Conservation (phyloP, 1,139 yeast genomes). For the Starmera stellimalicola region DNA sequence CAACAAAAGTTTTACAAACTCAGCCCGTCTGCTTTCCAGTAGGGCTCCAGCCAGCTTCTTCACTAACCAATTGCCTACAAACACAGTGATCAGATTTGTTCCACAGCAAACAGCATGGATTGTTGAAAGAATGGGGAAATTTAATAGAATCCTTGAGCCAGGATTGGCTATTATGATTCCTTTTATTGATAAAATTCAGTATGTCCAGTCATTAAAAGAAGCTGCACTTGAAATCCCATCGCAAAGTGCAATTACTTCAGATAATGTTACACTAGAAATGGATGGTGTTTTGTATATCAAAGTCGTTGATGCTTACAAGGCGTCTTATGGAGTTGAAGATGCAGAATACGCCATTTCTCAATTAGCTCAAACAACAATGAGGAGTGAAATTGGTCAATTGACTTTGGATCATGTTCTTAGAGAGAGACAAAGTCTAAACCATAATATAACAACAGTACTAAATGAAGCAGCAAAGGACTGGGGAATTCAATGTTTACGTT, state of each 20-base stretch:
- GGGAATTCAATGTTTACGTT: constrained; percentile 81
- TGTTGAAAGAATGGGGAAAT: constrained; percentile 87
- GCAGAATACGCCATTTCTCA: constrained; percentile 80
- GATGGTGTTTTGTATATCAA: constrained; percentile 77
- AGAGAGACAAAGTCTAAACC: constrained; percentile 66
- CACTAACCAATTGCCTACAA: constrained; percentile 63
- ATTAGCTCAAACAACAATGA: constrained; percentile 85
- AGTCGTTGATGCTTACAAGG: constrained; percentile 75
- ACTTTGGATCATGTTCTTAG: constrained; percentile 68
- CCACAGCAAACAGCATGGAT: constrained; percentile 92
- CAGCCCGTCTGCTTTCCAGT: background rate
- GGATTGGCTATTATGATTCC: constrained; percentile 73
- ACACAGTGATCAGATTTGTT: constrained; percentile 67
- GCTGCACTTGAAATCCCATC: constrained; percentile 76
- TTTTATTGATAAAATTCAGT: constrained; percentile 63
- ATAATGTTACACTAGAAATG: constrained; percentile 75
- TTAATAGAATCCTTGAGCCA: constrained; percentile 59
- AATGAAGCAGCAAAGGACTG: constrained; percentile 81
- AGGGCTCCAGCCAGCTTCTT: constrained; percentile 36
- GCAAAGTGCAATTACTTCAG: constrained; percentile 80
- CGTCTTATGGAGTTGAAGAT: constrained; percentile 83
- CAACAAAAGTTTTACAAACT: background rate
- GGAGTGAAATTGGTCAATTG: constrained; percentile 79
- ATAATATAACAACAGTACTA: constrained; percentile 65
- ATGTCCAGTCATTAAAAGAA: constrained; percentile 77